Evolutionary conservation across 306 rosid species (phyloP), one percentile per base, ranked within the genome.

Genomic region (Carpinus fangiana): DNA sequence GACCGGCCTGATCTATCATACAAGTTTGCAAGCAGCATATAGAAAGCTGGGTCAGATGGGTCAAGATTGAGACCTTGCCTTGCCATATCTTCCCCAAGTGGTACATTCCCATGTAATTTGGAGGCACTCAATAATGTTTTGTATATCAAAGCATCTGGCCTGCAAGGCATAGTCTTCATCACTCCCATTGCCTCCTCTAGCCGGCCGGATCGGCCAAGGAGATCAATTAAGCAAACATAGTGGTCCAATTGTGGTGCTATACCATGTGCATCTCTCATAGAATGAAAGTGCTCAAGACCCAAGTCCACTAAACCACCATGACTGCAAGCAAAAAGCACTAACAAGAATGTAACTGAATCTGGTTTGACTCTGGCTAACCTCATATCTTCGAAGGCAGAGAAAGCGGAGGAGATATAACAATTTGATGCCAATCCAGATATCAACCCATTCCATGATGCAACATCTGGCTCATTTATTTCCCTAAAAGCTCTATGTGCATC

Each of bases 351-450:
- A 76, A 89, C 48, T 8, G 84, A 82, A 82, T 88, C 89, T 6
- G 94, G 92, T 62, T 82, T 76, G 51, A 84, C 76, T 79, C 89
- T 90, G 3, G 82, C 82, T 83, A 92, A 74, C 82, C 88, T 90
- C 94, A 90, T 90, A 57, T 88, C 89, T 20, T 92, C 92, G 23
- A 90, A 92, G 82, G 92, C 69, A 36, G 94, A 82, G 46, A 90
- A 89, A 64, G 94, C 87, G 34, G 70, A 54, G 23, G 82, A 84
- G 76, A 82, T 70, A 17, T 73, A 76, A 38, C 89, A 91, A 36
- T 76, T 88, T 53, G 85, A 78, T 65, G 94, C 81, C 82, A 89
- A 77, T 31, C 89, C 87, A 48, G 92, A 85, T 76, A 91, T 89
- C 81, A 85, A 82, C 47, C 87, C 72, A 31, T 90, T 91, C 94